These are phyloP conservation scores for Euphorbia neoarborescens DNA, from an alignment of 441 rosid species.

Conservation along the genomic window DNA sequence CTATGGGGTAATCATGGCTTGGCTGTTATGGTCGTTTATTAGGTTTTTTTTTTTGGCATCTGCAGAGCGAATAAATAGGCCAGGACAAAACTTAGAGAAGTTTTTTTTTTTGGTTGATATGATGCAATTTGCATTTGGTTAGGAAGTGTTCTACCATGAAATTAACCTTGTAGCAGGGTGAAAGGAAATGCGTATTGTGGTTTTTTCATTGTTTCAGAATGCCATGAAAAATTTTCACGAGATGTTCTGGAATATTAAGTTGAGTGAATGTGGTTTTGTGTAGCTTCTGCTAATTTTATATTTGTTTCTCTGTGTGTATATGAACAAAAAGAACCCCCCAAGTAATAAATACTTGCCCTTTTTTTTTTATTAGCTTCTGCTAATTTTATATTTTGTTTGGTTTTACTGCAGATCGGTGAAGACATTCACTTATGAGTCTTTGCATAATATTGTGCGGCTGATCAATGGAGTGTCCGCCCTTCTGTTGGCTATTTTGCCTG, in stretches of 20 bases:
- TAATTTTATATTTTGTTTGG: slow-evolving; percentile 15
- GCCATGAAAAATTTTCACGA: not conserved
- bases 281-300: not conserved
- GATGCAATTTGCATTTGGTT: not conserved
- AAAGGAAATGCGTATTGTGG: not conserved
- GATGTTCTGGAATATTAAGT: not conserved
- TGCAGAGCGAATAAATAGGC: not conserved
- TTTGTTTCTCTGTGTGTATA: not conserved
- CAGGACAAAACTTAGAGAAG: not conserved
- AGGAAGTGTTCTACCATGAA: not conserved
- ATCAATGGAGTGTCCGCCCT: slow-evolving; percentile 85
- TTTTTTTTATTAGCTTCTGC: not conserved
- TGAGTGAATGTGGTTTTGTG: not conserved
- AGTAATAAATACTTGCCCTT: not conserved
- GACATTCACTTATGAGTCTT: slow-evolving; percentile 71
- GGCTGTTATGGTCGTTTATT: not conserved
- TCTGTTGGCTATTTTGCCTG: slow-evolving; percentile 63
- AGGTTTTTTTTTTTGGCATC: not conserved
- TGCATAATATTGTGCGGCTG: slow-evolving; percentile 67
- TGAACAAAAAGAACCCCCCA: not conserved
- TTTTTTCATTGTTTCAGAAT: not conserved
- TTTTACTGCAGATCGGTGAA: slow-evolving; percentile 76
- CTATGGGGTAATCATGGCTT: not conserved
- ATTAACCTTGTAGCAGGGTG: not conserved
- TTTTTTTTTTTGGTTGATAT: not conserved